Conservation (phyloP, 768 basidiomycete species). For the Phanerochaete sordida region DNA sequence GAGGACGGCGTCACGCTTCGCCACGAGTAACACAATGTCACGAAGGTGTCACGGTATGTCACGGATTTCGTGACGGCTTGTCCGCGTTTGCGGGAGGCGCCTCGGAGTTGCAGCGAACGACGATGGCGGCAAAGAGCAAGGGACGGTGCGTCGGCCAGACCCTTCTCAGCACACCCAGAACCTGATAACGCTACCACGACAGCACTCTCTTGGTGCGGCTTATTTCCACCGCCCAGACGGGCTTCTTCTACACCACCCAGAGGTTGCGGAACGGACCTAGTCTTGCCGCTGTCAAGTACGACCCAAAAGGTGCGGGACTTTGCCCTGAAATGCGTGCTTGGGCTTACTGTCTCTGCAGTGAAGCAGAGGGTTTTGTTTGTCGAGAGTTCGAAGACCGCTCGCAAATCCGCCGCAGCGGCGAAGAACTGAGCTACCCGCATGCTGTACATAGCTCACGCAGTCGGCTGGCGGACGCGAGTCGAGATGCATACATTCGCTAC, state of each 20-base stretch:
- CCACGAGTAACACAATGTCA: background rate
- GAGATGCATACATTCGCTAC: too few species aligned
- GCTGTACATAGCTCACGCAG: too few species aligned
- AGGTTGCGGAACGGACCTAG: slow-evolving; percentile 72
- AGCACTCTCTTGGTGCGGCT: slow-evolving; percentile 86
- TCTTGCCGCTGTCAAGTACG: slow-evolving; percentile 89
- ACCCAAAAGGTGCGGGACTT: slow-evolving; percentile 63
- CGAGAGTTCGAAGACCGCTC: slow-evolving; percentile 74
- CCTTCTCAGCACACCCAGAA: background rate
- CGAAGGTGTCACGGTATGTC: too few species aligned
- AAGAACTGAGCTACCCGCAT: too few species aligned
- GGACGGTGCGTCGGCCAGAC: background rate
- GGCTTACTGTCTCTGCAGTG: slow-evolving; percentile 35
- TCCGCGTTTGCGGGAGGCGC: background rate
- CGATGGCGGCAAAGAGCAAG: slow-evolving; percentile 9
- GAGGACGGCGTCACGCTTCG: background rate
- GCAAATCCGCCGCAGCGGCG: slow-evolving; percentile 29
- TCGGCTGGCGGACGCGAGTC: background rate
- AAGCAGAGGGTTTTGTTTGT: slow-evolving; percentile 73
- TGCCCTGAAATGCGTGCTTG: slow-evolving; percentile 2
- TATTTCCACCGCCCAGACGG: slow-evolving; percentile 89
- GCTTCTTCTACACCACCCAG: slow-evolving; percentile 86
- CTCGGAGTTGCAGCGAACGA: background rate
- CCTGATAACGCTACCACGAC: background rate
- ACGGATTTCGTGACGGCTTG: background rate